Percentiles rank a stretch among this genome's conserved stretches.
Conservation (phyloP, 768 basidiomycete species). For the Trametes sanguinea region DNA sequence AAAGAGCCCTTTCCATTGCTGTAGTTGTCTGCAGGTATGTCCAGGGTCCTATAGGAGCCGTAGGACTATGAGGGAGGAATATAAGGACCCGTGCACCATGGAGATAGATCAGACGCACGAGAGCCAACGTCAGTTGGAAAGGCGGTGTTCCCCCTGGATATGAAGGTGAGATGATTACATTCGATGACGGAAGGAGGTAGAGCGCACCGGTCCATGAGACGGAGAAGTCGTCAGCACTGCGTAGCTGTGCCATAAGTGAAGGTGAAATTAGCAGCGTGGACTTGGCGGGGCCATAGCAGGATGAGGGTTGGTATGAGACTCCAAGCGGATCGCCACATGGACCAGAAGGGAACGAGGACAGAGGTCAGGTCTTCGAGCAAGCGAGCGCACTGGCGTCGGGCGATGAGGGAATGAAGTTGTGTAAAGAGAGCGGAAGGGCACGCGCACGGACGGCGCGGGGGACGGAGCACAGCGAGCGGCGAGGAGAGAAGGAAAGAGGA, state of each 20-base stretch:
- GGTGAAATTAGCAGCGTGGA: conserved; percentile 39
- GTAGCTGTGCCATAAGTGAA: conserved; percentile 56
- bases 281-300: conserved; percentile 22
- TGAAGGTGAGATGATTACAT: conserved; percentile 1
- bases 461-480: neutral
- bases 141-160: conserved; percentile 58
- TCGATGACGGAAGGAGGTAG: neutral
- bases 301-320: conserved; percentile 25
- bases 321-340: conserved; percentile 27
- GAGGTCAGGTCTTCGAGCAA: neutral
- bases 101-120: conserved; percentile 41
- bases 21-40: conserved; percentile 57
- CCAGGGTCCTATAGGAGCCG: conserved; percentile 52
- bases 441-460: neutral
- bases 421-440: conserved; percentile 8
- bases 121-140: conserved; percentile 49
- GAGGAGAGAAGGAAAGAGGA: neutral
- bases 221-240: conserved; percentile 61
- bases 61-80: conserved; percentile 45
- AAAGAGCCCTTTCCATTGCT: conserved; percentile 56
- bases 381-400: neutral
- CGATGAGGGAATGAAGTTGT: neutral
- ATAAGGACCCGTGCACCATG: neutral
- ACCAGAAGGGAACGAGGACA: conserved; percentile 1
- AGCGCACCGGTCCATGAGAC: conserved; percentile 64